Conservation (phyloP, 2,329 filamentous ascomycete species). For the Fusarium palustre region DNA sequence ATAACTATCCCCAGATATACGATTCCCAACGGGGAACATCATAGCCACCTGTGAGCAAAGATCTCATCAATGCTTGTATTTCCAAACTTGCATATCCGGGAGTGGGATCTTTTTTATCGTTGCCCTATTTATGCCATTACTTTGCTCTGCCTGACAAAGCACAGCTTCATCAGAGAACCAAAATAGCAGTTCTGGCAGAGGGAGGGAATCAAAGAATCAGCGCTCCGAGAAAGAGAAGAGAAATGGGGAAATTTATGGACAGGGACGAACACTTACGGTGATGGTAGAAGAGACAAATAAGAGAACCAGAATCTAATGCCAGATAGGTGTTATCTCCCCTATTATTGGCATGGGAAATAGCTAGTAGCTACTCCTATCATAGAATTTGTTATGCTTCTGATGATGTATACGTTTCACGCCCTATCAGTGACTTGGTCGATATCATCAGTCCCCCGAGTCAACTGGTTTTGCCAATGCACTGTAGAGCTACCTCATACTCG, state of each 20-base stretch:
- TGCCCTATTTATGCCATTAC: slow-evolving; percentile 29
- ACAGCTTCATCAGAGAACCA: slow-evolving; percentile 22
- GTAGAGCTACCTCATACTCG: not conserved
- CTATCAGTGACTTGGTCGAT: too few species aligned
- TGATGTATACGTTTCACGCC: not conserved
- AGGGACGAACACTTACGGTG: slow-evolving; percentile 12
- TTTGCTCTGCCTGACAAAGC: slow-evolving; percentile 25
- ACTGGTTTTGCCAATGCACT: not conserved
- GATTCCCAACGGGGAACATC: slow-evolving; percentile 18
- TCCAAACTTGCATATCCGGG: slow-evolving; percentile 40
- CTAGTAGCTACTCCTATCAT: slow-evolving; percentile 25
- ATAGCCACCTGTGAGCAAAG: slow-evolving; percentile 13
- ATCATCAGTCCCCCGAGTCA: too few species aligned
- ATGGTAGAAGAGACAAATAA: slow-evolving; percentile 31
- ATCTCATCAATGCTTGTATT: slow-evolving; percentile 29
- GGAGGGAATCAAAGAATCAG: slow-evolving; percentile 18
- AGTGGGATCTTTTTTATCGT: slow-evolving; percentile 37
- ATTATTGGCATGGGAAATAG: slow-evolving; percentile 34
- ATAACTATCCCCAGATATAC: slow-evolving; percentile 35
- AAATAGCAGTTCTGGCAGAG: not conserved
- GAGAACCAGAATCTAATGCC: slow-evolving; percentile 18
- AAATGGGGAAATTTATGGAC: slow-evolving; percentile 13
- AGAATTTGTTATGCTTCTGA: slow-evolving; percentile 40
- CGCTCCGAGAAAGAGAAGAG: slow-evolving; percentile 26
- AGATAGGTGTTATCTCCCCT: slow-evolving; percentile 19